Evolutionary conservation across 305 asterid genomes (phyloP).

Genomic region (Fraxinus nigra): DNA sequence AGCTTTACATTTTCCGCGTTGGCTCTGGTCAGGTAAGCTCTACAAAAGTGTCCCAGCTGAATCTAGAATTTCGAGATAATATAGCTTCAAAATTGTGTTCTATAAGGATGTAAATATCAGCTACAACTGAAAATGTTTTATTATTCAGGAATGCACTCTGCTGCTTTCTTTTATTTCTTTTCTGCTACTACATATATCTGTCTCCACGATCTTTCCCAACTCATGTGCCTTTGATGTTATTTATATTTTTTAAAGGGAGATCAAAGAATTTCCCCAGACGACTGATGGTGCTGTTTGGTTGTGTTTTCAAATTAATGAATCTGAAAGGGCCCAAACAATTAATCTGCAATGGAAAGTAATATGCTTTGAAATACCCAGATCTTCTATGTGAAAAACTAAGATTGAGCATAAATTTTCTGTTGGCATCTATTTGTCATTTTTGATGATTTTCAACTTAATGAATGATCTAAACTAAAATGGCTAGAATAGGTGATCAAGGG

Average conservation of each 20-base stretch:
- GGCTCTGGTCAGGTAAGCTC: conserved; percentile 87
- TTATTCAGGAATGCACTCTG: neutral
- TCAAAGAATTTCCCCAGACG: neutral
- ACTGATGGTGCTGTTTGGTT: neutral
- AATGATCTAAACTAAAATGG: conserved; percentile 8
- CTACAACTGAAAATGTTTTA: neutral
- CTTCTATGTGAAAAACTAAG: neutral
- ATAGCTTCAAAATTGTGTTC: neutral
- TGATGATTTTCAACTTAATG: neutral
- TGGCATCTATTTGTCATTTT: neutral
- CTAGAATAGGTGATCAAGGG: conserved; percentile 79
- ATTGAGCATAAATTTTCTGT: neutral
- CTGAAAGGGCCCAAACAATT: neutral
- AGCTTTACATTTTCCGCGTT: conserved; percentile 72
- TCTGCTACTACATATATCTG: neutral
- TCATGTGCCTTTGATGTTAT: neutral
- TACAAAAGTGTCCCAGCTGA: neutral
- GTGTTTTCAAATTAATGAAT: neutral
- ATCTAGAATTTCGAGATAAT: neutral
- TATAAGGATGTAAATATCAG: neutral
- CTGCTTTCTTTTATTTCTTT: neutral
- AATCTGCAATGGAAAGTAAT: neutral
- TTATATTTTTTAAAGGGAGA: neutral
- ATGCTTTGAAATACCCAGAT: neutral
- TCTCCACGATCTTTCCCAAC: neutral